Evolutionary conservation across 345 rosid species (phyloP), one percentile per base, ranked within the genome.

Genomic region (Euphorbia pulcherrima): DNA sequence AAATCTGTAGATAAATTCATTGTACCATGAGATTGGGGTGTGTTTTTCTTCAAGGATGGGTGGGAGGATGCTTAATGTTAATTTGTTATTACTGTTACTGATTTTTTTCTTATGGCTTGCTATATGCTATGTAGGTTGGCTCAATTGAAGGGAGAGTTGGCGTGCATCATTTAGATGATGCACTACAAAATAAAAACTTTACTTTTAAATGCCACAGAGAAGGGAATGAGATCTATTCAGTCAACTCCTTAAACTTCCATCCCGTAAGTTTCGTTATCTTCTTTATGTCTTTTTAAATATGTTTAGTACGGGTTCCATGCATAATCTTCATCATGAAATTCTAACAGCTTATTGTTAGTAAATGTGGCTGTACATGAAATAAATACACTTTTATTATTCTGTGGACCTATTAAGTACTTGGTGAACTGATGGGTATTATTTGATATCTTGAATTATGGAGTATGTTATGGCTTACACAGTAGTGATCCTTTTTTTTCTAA

Each of bases 121-220:
- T 50, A 23, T 74, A 55, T 52, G 41, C 27, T 75, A 23, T 58
- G 4, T 60, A 95, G 98, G 90, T 95, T 79, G 98, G 99, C 55
- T 95, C 98, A 62, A 95, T 95, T n/a, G 99, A 95, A 72, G 98
- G 99, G 39, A 83, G 98, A 75, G 97, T 92, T 60, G 99, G 98
- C 20, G 99, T 95, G 28, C 97, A 90, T 70, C 99, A 95, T 79
- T 85, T 95, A 70, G 99, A 95, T 77, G 99, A 95, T 52, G 74
- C 89, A 48, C 97, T 85, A 50, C 89, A 86, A 64, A 57, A 54
- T 64, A 95, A 90, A 71, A 92, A 95, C 81, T 95, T 95, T 75
- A 95, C 99, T 37, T 95, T 95, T 78, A 90, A 95, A 78, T 95
- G 99, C 84, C 99, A 95, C 80, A 84, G 97, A 68, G 98, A 95